phyloP scores from a whole-genome alignment of 129 eudicot species.

The Cynara cardunculus region DNA sequence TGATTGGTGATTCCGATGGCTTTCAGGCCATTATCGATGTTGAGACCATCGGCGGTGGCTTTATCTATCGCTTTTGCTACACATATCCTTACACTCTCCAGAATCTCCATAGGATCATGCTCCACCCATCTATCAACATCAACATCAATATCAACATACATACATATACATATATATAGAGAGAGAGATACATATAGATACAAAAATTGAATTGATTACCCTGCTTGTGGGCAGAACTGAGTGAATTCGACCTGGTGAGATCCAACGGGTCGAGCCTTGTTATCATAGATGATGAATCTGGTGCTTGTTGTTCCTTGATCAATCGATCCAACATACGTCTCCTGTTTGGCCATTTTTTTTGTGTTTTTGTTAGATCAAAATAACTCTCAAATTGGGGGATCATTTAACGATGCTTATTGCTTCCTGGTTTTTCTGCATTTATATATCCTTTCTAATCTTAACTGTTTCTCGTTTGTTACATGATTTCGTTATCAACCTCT shows the following conservation, averaged over 20 bases:
- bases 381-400: neutral
- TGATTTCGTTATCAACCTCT: no score
- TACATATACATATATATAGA: neutral
- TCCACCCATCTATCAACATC: constrained; percentile 74
- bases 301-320: constrained; percentile 93
- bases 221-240: constrained; percentile 78
- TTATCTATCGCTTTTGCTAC: constrained; percentile 71
- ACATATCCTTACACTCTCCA: constrained; percentile 72
- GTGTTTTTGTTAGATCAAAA: neutral
- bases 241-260: constrained; percentile 87
- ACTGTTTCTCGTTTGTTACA: neutral
- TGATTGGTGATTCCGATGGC: constrained; percentile 81
- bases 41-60: constrained; percentile 67
- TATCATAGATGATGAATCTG: constrained; percentile 68
- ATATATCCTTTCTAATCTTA: neutral
- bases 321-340: constrained; percentile 51
- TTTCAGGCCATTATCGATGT: constrained; percentile 59
- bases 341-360: constrained; percentile 39
- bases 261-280: constrained; percentile 46
- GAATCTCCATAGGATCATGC: constrained; percentile 82
- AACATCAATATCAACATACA: neutral
- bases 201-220: constrained; percentile 37
- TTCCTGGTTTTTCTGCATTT: neutral
- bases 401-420: neutral
- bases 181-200: neutral